Conservation (phyloP, 805 yeast genomes). For the Barnettozyma botsteinii region DNA sequence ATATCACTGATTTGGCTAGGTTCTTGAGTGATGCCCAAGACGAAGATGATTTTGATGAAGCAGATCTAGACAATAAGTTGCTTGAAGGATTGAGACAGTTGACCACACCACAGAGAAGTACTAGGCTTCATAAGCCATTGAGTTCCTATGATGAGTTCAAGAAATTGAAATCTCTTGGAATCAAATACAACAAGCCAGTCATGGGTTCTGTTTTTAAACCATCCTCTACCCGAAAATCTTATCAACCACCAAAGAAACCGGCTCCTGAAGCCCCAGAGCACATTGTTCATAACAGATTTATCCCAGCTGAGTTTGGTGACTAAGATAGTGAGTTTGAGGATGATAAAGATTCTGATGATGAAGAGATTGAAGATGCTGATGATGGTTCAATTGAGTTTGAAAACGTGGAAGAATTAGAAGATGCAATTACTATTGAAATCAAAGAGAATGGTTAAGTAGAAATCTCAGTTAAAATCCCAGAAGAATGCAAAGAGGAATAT, state of each 20-base stretch:
- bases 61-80: constrained; percentile 6
- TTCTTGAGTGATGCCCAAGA: background rate
- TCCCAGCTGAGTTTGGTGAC: background rate
- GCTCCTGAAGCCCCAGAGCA: no score
- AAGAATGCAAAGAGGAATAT: background rate
- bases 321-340: background rate
- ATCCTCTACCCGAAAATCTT: no score
- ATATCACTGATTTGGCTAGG: background rate
- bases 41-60: background rate
- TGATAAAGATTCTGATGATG: background rate
- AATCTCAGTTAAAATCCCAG: background rate
- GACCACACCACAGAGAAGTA: no score
- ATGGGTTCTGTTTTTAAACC: no score
- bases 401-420: background rate
- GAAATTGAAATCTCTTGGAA: background rate
- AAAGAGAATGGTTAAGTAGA: background rate
- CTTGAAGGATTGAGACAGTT: no score
- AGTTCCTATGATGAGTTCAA: background rate
- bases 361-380: background rate
- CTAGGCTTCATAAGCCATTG: no score
- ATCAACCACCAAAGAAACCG: no score
- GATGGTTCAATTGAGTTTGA: no score
- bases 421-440: background rate
- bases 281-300: no score
- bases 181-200: background rate